A percentile compares a stretch with the other conserved stretches of the same genome.
These are phyloP conservation scores for Diaporthe eres DNA, from an alignment of 2,329 filamentous ascomycete species.

Conservation along the genomic window DNA sequence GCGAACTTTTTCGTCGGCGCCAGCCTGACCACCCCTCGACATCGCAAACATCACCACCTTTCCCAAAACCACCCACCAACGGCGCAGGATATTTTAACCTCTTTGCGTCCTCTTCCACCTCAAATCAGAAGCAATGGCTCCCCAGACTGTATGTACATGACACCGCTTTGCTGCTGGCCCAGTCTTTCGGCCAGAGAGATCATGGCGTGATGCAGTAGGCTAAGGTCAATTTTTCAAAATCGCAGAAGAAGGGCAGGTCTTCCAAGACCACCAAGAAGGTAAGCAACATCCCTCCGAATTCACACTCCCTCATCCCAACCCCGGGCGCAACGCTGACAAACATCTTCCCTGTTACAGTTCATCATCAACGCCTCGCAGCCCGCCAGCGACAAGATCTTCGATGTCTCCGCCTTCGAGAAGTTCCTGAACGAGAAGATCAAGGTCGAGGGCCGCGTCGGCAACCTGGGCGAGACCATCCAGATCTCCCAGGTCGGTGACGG, in stretches of 20 bases:
- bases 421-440: slow-evolving; percentile 99
- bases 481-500: slow-evolving; percentile 94
- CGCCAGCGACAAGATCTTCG: slow-evolving; percentile 99
- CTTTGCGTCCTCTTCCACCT: slow-evolving; percentile 65
- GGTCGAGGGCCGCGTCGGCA: slow-evolving; percentile 97
- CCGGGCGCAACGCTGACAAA: slow-evolving; percentile 10
- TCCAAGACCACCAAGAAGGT: slow-evolving; percentile 90
- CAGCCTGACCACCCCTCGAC: slow-evolving; percentile 16
- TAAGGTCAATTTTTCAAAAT: slow-evolving; percentile 75
- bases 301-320: neutral
- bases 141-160: slow-evolving; percentile 86
- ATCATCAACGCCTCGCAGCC: slow-evolving; percentile 99
- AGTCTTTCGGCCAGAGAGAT: slow-evolving; percentile 60
- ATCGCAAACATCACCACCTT: slow-evolving; percentile 29
- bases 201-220: slow-evolving; percentile 90
- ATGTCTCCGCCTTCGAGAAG: slow-evolving; percentile 98
- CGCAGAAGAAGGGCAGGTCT: slow-evolving; percentile 77
- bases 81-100: slow-evolving; percentile 87
- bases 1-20: slow-evolving; percentile 38
- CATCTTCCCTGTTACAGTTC: slow-evolving; percentile 72
- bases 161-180: slow-evolving; percentile 96
- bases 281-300: slow-evolving; percentile 49
- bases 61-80: slow-evolving; percentile 47
- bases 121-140: slow-evolving; percentile 79
- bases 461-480: slow-evolving; percentile 93